A percentile compares a stretch with the other conserved stretches of the same genome.
Conservation (phyloP, 805 yeast genomes). For the Monosporozyma yasuniensis region DNA sequence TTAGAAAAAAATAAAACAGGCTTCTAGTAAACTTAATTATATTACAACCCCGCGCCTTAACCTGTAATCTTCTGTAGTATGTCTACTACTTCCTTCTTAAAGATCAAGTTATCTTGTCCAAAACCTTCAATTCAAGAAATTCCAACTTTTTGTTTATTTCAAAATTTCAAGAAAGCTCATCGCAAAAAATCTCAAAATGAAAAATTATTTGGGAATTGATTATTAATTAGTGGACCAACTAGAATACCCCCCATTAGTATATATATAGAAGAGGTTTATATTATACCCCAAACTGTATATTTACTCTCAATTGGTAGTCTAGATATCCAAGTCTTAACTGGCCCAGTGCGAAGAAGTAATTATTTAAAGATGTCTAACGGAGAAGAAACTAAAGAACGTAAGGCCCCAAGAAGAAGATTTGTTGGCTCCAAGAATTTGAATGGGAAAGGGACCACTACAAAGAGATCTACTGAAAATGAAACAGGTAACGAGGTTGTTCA, state of each 20-base stretch:
- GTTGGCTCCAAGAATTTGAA: conserved; percentile 43
- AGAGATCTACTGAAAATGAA: conserved; percentile 4
- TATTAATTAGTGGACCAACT: not conserved
- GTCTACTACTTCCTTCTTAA: too few relatives aligned
- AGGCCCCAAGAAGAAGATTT: conserved; percentile 45
- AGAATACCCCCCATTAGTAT: not conserved
- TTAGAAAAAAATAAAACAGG: not conserved
- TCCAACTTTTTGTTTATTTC: not conserved
- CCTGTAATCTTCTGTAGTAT: too few relatives aligned
- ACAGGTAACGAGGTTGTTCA: conserved; percentile 20
- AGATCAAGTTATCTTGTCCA: not conserved
- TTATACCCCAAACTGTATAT: too few relatives aligned
- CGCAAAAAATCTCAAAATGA: not conserved
- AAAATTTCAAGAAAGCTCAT: not conserved
- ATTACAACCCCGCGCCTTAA: too few relatives aligned
- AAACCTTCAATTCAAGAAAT: not conserved
- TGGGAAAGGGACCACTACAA: conserved; percentile 22
- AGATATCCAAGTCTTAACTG: not conserved
- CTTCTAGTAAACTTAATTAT: not conserved
- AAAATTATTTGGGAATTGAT: not conserved
- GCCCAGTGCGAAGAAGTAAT: not conserved
- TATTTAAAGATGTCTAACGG: not conserved
- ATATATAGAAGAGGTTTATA: not conserved
- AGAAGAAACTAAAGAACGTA: not conserved
- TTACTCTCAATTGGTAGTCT: not conserved